Base-by-base conservation (phyloP, 1,284 basidiomycete genomes). In the Cryptococcus deneoformans region DNA sequence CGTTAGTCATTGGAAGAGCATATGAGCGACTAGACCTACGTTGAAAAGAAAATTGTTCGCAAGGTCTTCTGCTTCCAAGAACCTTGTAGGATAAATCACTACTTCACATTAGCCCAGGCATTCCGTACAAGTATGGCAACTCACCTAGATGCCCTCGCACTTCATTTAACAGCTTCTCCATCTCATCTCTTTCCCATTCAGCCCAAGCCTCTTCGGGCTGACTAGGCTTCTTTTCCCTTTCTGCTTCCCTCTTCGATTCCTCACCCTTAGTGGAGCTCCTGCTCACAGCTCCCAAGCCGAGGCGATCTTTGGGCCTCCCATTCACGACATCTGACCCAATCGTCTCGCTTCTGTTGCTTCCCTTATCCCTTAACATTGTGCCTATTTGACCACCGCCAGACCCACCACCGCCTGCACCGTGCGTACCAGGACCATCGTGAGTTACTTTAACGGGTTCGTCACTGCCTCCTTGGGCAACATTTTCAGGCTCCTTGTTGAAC, bases 41-140 rank as follows among this genome's bases (percentile, higher is more conserved):
- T 90, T 90, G 79, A 93, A 94, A 63, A 97, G 79, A 81, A 96
- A 95, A 72, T 94, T 92, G 66, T 91, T 87, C 3, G 86, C 85
- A 3, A 85, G 81, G 72, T 92, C 90, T 75, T 93, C 91, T 14
- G 85, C 88, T 77, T 93, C 91, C 55, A 95, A 70, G 79, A 94
- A 93, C 4, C 86, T 84, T 29, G 82, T 89, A 0, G 92, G 86
- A 73, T 89, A 90, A 24, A 90, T 58, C 20, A 94, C 92, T 90
- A 60, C 11, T 50, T n/a, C 46, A 53, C 11, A 24, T 56, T 53
- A 64, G 57, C 49, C 11, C 9, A 14, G 29, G 5, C 35, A 35
- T 29, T 29, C 5, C 16, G 37, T 35, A 16, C 34, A 36, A 6
- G 45, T 8, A 50, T 53, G 37, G 16, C 42, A 20, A 73, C 83